A percentile compares a stretch with the other conserved stretches of the same genome.
These are phyloP conservation scores for Aspergillus tubingensis DNA, from an alignment of 2,329 filamentous ascomycete genomes.

Conservation along the genomic window DNA sequence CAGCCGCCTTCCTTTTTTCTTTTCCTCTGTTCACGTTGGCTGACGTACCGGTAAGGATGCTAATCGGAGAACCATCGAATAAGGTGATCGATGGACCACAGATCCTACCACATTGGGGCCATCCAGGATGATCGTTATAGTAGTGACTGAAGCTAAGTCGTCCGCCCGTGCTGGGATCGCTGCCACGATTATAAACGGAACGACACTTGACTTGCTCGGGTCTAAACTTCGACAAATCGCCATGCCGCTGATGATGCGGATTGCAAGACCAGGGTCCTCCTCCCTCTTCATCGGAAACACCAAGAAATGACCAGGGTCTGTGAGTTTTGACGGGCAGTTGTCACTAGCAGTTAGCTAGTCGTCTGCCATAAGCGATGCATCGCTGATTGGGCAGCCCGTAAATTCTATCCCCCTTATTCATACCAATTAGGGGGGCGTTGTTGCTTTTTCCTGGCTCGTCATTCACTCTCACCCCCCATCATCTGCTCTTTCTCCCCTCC, in stretches of 20 bases:
- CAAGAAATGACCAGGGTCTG: background rate
- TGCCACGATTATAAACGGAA: background rate
- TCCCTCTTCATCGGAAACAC: background rate
- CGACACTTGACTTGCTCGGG: background rate
- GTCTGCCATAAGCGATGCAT: background rate
- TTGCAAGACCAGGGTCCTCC: background rate
- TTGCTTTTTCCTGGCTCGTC: background rate
- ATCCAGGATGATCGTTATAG: slow-evolving; percentile 4
- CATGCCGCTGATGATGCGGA: background rate
- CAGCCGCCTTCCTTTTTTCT: background rate
- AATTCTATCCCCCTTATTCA: background rate
- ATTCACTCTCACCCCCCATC: no score
- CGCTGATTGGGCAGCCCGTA: background rate
- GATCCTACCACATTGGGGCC: slow-evolving; percentile 1
- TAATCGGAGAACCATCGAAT: slow-evolving; percentile 5
- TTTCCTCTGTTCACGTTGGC: background rate
- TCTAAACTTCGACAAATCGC: background rate
- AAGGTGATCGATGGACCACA: background rate
- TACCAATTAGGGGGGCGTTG: background rate
- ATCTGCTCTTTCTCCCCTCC: no score
- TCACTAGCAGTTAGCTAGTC: no score
- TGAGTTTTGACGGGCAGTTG: background rate
- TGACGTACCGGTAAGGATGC: background rate
- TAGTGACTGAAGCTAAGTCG: background rate
- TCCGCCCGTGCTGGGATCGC: background rate